Evolutionary conservation across 345 rosid genomes (phyloP), one percentile per base, ranked within the genome.

Genomic region (Rhodamnia argentea): DNA sequence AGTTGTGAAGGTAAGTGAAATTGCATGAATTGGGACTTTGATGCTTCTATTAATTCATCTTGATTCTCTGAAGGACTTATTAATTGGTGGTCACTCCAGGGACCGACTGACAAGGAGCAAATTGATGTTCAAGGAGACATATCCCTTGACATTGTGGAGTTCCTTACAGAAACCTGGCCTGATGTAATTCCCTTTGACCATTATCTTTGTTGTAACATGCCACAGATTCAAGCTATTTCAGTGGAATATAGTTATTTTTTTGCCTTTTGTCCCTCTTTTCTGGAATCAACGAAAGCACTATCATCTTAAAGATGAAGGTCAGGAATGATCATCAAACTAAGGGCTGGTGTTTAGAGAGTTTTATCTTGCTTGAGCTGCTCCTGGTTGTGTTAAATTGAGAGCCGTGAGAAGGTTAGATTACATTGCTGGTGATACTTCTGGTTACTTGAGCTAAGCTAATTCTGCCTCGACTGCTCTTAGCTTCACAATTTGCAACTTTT

Each of bases 61-160:
- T 88, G 50, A 47, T 78, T 78, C 57, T 83, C 81, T 62, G 83
- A 18, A 27, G 44, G 84, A 20, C 81, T 70, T 37, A 56, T 40
- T 86, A 16, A 26, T 52, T 9, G 7, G 83, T 84, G 50, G 84
- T 84, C 22, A 74, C 83, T 85, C 84, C 87, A 97, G 99, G 99
- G 99, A 81, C 99, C 99, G 52, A 97, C 99, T 84, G 99, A 97
- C 27, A 97, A 96, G 92, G 99, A 97, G 87, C 99, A 97, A 83
- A 96, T 97, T 85, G 99, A 97, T 85, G 98, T 97, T 84, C 99
- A 97, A 94, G 99, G 99, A 88, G 99, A 97, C 91, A 95, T 97
- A 86, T 87, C 96, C 50, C 93, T 93, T 84, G 99, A 95, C 78
- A 92, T 97, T 82, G 97, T 96, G 91, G 97, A 94, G 57, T 95